These are phyloP conservation scores for Myrica gale DNA, from an alignment of 306 rosid genomes.

Conservation along the genomic window DNA sequence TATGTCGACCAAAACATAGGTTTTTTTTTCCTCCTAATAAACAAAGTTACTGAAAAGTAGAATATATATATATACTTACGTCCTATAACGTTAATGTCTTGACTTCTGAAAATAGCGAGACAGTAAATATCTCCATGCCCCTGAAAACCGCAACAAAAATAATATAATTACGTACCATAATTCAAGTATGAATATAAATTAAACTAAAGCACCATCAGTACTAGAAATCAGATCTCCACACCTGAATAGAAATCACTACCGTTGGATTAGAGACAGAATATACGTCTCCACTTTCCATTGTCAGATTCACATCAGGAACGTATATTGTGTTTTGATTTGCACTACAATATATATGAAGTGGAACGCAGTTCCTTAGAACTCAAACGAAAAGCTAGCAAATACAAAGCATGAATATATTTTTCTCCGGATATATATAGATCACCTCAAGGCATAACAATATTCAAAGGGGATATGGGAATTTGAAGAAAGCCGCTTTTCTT, in stretches of 20 bases:
- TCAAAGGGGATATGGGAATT: conserved; percentile 56
- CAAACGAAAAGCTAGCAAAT: conserved; percentile 3
- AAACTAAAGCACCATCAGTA: not conserved
- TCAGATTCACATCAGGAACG: conserved; percentile 50
- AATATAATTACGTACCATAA: no score
- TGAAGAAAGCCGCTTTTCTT: conserved; percentile 32
- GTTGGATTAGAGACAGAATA: conserved; percentile 42
- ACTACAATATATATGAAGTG: conserved; percentile 36
- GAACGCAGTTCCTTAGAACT: conserved; percentile 25
- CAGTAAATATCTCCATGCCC: no score
- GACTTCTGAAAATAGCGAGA: no score
- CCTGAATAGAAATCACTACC: conserved; percentile 8
- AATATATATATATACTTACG: no score
- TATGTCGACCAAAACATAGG: no score
- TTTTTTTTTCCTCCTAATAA: no score
- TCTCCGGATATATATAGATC: conserved; percentile 12
- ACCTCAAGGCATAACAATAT: conserved; percentile 68
- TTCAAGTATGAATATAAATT: not conserved
- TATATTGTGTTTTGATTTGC: conserved; percentile 22
- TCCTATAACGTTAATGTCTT: no score
- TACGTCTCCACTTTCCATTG: conserved; percentile 69
- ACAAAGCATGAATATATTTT: not conserved
- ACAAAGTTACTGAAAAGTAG: no score
- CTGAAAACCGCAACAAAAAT: no score
- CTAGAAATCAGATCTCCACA: not conserved